These are phyloP conservation scores for Sungouiozyma intestinalis DNA, from an alignment of 805 yeast species.

Conservation along the genomic window DNA sequence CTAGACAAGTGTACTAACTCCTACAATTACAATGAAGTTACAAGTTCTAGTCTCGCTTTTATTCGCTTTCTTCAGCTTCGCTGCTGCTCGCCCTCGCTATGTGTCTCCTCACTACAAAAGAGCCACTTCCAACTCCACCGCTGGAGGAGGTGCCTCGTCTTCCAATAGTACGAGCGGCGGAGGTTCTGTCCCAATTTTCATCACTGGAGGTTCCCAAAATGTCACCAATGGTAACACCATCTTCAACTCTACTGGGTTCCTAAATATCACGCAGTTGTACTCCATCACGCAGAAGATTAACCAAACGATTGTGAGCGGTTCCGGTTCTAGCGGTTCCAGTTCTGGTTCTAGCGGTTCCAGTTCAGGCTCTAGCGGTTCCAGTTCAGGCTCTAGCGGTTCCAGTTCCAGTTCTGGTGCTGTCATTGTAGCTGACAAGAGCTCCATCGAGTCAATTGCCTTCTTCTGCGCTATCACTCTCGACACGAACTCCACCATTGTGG, in stretches of 20 bases:
- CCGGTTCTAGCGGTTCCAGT: not conserved
- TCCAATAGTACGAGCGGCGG: constrained; percentile 5
- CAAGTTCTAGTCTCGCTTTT: constrained; percentile 2
- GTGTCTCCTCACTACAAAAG: not conserved
- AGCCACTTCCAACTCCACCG: constrained; percentile 2
- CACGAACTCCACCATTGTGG: constrained; percentile 17
- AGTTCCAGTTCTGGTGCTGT: constrained; percentile 15
- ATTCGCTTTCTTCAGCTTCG: not conserved
- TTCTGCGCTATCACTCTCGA: constrained; percentile 16
- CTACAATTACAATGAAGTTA: constrained; percentile 4
- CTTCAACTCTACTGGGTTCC: constrained; percentile 14
- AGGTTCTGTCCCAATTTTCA: constrained; percentile 12
- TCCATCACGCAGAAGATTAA: constrained; percentile 1
- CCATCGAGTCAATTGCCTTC: constrained; percentile 22
- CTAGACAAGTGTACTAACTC: not conserved
- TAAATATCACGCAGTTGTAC: constrained; percentile 20
- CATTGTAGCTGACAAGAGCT: constrained; percentile 14
- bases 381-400: constrained; percentile 6
- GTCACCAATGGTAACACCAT: constrained; percentile 6
- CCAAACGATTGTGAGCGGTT: not conserved
- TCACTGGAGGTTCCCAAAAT: constrained; percentile 5
- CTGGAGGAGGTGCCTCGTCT: constrained; percentile 6
- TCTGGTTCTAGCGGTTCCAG: not conserved
- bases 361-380: constrained; percentile 9
- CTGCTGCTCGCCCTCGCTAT: not conserved